Percentiles rank a stretch among this genome's conserved stretches.
phyloP scores from a whole-genome alignment of 1,284 basidiomycete species.

The Athelia sp. region DNA sequence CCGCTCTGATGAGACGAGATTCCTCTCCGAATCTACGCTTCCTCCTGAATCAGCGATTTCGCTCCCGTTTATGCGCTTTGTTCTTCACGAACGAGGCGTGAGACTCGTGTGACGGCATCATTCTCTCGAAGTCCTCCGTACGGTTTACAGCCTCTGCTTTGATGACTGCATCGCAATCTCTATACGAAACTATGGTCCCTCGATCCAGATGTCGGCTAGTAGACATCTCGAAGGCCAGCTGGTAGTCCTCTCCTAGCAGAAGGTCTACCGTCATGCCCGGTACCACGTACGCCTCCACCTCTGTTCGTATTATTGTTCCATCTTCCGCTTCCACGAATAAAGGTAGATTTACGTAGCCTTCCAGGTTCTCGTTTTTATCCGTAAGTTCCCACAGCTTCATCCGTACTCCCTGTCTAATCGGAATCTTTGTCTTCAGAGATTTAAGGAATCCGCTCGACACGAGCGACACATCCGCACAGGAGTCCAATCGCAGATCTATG shows the following conservation, averaged over 20 bases:
- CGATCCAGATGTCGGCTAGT: no score
- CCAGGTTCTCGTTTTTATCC: no score
- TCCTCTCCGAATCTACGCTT: neutral
- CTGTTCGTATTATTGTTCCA: no score
- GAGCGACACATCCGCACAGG: neutral
- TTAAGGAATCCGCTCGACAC: neutral
- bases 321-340: no score
- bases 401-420: neutral
- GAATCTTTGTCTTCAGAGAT: neutral
- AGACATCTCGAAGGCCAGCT: no score
- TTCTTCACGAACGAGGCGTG: neutral
- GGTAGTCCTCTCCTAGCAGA: no score
- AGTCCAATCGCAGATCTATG: neutral
- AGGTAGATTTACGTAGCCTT: no score
- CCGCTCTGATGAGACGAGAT: neutral
- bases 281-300: no score
- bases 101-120: neutral
- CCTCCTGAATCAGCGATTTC: neutral
- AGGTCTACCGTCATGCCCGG: no score
- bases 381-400: no score
- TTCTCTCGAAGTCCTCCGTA: neutral
- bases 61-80: neutral
- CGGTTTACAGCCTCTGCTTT: neutral
- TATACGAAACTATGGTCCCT: no score
- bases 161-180: no score